Percentiles rank a stretch among this genome's conserved stretches.
These are phyloP conservation scores for Trametes pubescens DNA, from an alignment of 1,284 basidiomycete genomes.

Conservation along the genomic window DNA sequence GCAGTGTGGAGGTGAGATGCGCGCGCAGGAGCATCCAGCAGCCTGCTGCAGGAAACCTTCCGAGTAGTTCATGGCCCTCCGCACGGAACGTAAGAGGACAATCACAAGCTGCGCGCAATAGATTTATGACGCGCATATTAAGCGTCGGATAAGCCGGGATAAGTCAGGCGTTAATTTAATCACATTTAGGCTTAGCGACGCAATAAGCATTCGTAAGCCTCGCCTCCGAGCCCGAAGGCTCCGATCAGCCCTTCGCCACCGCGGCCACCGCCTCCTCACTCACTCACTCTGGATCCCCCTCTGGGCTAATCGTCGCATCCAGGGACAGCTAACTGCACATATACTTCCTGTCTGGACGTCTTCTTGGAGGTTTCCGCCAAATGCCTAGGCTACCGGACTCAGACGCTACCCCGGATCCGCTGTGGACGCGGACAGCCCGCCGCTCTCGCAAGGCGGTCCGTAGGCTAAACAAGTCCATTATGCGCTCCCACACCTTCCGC, in stretches of 20 bases:
- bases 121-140: too few species aligned
- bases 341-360: background rate
- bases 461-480: conserved; percentile 55
- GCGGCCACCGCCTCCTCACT: conserved; percentile 7
- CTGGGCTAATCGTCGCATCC: background rate
- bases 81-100: conserved; percentile 8
- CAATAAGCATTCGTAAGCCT: background rate
- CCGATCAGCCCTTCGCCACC: conserved; percentile 9
- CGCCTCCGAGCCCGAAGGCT: background rate
- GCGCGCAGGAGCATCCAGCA: conserved; percentile 9
- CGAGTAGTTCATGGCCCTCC: conserved; percentile 1
- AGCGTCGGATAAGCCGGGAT: background rate
- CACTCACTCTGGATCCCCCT: background rate
- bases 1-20: background rate
- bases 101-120: conserved; percentile 17
- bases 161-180: background rate
- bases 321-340: background rate
- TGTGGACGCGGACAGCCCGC: conserved; percentile 38
- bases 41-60: background rate
- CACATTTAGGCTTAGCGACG: conserved; percentile 8
- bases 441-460: conserved; percentile 43
- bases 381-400: conserved; percentile 33
- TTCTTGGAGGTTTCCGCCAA: too few species aligned
- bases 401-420: conserved; percentile 27
- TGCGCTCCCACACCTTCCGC: conserved; percentile 62